A percentile compares a stretch with the other conserved stretches of the same genome.
Conservation (phyloP, 208 protist species). For the Acanthamoeba healyi region DNA sequence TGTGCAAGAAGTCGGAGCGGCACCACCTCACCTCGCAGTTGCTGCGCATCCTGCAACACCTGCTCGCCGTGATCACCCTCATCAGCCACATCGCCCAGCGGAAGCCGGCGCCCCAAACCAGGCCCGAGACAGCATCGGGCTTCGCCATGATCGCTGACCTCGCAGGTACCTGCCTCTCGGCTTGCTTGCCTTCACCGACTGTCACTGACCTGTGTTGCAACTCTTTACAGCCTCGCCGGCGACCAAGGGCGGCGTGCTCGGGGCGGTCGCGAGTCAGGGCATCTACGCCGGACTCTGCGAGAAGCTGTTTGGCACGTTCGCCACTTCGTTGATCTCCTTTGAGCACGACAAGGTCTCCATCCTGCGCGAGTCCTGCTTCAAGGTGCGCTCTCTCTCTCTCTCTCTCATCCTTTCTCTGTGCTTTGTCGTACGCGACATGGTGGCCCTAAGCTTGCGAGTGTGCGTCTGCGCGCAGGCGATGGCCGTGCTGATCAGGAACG, state of each 20-base stretch:
- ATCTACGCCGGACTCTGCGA: slow-evolving; percentile 43
- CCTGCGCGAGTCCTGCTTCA: slow-evolving; percentile 63
- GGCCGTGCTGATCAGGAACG: slow-evolving; percentile 1
- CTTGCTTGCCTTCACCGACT: background rate
- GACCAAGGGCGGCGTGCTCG: slow-evolving; percentile 9
- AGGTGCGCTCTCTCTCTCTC: background rate
- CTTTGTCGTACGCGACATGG: too few species aligned
- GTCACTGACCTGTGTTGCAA: background rate
- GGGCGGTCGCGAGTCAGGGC: background rate
- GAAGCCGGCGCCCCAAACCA: background rate
- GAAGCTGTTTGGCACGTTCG: slow-evolving; percentile 1
- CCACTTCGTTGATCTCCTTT: slow-evolving; percentile 55
- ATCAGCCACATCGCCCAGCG: slow-evolving; percentile 32
- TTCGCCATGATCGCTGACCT: slow-evolving; percentile 10
- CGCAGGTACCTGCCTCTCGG: background rate
- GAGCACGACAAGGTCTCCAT: slow-evolving; percentile 57
- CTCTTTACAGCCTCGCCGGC: background rate
- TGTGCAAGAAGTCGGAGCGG: slow-evolving; percentile 54
- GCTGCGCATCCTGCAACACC: slow-evolving; percentile 56
- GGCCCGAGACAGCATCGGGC: background rate
- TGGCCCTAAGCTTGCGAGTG: too few species aligned
- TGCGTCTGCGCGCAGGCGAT: too few species aligned
- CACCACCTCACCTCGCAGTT: slow-evolving; percentile 62
- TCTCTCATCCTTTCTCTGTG: background rate
- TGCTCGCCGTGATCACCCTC: slow-evolving; percentile 37